These are phyloP conservation scores for Phytophthora pinifolia DNA, from an alignment of 352 stramenopile genomes.

Conservation along the genomic window DNA sequence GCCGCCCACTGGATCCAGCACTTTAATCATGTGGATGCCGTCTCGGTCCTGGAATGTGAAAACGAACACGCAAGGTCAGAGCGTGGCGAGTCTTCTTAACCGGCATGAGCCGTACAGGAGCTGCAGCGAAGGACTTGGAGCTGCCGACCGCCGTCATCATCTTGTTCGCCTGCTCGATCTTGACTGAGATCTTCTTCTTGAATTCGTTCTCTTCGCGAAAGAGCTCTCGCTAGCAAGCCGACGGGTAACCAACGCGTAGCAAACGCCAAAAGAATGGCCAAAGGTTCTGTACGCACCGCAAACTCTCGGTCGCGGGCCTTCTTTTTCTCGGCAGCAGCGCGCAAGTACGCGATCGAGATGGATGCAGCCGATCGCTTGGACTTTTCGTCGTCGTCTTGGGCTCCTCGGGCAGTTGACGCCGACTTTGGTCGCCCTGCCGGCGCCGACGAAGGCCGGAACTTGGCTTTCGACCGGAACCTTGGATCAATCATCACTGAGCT, in stretches of 20 bases:
- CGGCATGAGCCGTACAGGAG: conserved; percentile 30
- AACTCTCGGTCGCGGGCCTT: conserved; percentile 69
- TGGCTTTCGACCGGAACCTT: conserved; percentile 15
- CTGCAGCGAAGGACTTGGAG: conserved; percentile 46
- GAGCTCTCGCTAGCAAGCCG: conserved; percentile 42
- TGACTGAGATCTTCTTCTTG: conserved; percentile 71
- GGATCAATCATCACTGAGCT: conserved; percentile 3
- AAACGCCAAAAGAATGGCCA: not conserved
- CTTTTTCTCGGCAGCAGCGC: conserved; percentile 59
- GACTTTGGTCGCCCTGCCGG: conserved; percentile 42
- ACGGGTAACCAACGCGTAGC: not conserved
- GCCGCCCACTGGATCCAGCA: conserved; percentile 36
- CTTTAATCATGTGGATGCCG: conserved; percentile 66
- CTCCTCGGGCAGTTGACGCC: conserved; percentile 1
- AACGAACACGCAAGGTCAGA: not conserved
- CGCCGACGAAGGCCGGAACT: conserved; percentile 60
- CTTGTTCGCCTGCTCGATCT: conserved; percentile 84
- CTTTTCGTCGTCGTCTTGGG: conserved; percentile 17
- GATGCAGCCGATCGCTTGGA: conserved; percentile 26
- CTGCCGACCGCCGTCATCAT: conserved; percentile 49
- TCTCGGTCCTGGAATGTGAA: conserved; percentile 51
- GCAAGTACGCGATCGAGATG: conserved; percentile 62
- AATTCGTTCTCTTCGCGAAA: conserved; percentile 64
- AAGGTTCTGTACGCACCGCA: conserved; percentile 36
- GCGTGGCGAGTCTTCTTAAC: not conserved